Evolutionary conservation across 768 basidiomycete genomes (phyloP), one percentile per base, ranked within the genome.

Genomic region (Amylocystis lapponica): DNA sequence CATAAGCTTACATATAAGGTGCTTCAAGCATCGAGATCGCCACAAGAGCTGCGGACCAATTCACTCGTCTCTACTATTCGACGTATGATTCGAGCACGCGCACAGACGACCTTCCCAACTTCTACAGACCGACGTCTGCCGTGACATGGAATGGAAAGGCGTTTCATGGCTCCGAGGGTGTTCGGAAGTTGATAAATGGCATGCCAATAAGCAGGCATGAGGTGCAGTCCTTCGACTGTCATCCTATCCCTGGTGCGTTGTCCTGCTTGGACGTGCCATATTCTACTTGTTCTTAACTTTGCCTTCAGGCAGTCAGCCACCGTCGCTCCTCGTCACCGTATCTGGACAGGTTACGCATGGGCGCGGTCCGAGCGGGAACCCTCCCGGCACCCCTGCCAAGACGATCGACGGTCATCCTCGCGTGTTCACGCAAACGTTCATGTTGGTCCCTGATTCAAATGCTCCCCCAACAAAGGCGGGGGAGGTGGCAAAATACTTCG

Each of bases 131-230:
- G 13, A 69, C 71, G 3, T 91, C 89, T 4, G 82, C 85, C 2
- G 58, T 91, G 52, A 80, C 82, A 35, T 92, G 89, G 89, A 92
- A 92, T 51, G 89, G 89, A 12, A 86, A 77, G 44, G 83, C 86
- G 3, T 81, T 81, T 45, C 79, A 83, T 50, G 89, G 89, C 3
- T 61, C 70, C 5, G 83, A 82, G 17, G 86, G 83, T 3, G 68
- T 91, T 35, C 73, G 71, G 42, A 71, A 78, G 44, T 71, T 90
- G 32, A 70, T 88, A 19, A 65, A 75, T 50, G 77, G 76, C 40
- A 88, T 88, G 81, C 87, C 87, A 2, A 67, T 68, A 16, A 87
- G 88, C 21, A 86, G 80, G 51, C 89, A 92, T 53, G 90, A 92
- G 46, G 74, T 92, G 16, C 83, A 87, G 59, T 88, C 86, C 14